phyloP scores from a whole-genome alignment of 495 filamentous ascomycete species.

The Daldinia concentrica region DNA sequence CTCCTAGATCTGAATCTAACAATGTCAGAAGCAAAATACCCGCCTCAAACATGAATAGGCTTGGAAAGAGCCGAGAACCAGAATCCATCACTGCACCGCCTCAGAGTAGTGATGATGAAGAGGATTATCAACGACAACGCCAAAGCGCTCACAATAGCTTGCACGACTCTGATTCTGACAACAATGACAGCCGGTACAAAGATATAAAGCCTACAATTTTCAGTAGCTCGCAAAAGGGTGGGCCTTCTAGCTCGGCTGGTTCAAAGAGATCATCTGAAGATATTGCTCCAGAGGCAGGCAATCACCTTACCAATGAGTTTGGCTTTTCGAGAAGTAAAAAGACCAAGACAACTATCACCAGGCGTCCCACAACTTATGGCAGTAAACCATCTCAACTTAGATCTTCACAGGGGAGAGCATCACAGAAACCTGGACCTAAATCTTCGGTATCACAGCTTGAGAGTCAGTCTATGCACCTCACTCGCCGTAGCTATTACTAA shows the following conservation, averaged over 20 bases:
- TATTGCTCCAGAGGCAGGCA: background rate
- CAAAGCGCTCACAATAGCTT: background rate
- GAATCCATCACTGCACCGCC: slow-evolving; percentile 40
- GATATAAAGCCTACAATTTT: slow-evolving; percentile 42
- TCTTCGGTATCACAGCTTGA: slow-evolving; percentile 16
- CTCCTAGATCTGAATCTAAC: slow-evolving; percentile 6
- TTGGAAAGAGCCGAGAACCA: slow-evolving; percentile 17
- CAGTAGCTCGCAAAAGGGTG: slow-evolving; percentile 12
- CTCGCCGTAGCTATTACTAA: slow-evolving; percentile 7
- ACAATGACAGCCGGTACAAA: slow-evolving; percentile 9
- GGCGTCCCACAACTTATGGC: slow-evolving; percentile 14
- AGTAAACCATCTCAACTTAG: slow-evolving; percentile 23
- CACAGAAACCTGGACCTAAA: slow-evolving; percentile 22
- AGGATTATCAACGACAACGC: slow-evolving; percentile 14
- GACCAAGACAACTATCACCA: background rate
- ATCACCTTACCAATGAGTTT: slow-evolving; percentile 16
- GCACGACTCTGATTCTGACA: slow-evolving; percentile 35
- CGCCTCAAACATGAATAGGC: slow-evolving; percentile 5
- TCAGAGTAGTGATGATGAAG: slow-evolving; percentile 41
- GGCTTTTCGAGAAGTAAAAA: slow-evolving; percentile 19
- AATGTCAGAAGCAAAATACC: slow-evolving; percentile 8
- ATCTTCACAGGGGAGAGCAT: slow-evolving; percentile 29
- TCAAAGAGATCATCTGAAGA: slow-evolving; percentile 43
- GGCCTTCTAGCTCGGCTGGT: slow-evolving; percentile 34
- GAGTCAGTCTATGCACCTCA: slow-evolving; percentile 10